Evolutionary conservation across 495 filamentous ascomycete species (phyloP), one percentile per base, ranked within the genome.

Genomic region (Thermochaetoides thermophila): DNA sequence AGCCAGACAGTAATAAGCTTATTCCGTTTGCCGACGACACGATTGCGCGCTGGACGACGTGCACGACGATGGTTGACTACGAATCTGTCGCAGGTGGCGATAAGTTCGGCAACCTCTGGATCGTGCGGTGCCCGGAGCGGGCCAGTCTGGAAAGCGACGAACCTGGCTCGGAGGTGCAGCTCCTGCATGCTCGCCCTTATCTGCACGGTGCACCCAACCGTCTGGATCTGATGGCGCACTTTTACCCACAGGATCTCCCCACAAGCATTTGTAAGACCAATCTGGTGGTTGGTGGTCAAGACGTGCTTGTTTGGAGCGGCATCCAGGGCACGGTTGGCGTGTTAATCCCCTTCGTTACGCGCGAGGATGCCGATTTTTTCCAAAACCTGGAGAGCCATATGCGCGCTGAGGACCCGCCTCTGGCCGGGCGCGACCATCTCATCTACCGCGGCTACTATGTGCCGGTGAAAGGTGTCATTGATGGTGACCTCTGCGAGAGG

Each of bases 321-420:
- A 65, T 99, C 22, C 84, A 93, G 45, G 91, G 91, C 28, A 95
- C 87, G 0, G 68, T 99, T 12, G 91, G 91, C 16, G 80, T 93
- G 23, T 61, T 96, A 22, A 76, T 95, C 26, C 91, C 91, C 0
- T 95, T 99, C 46, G 61, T 80, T 12, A 76, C 75, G 38, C 75
- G 89, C 16, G 86, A 95, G 46, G 87, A 96, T 48, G 83, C 91
- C 25, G 86, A 95, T 58, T 94, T 96, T 56, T 96, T 99, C 66
- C 84, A 94, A 53, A 84, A 73, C 23, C 64, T 96, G 19, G 89
- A 96, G 55, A 76, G 77, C 45, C 78, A 89, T 40, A 61, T 99
- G 59, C 69, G 84, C 29, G 68, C 63, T 12, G 84, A 94, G 42
- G 80, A 93, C 42, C 69, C 85, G 14, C 83, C 85, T 9, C 64